Evolutionary conservation across 768 basidiomycete genomes (phyloP), one percentile per base, ranked within the genome.

Genomic region (Clitopilus passeckerianus): DNA sequence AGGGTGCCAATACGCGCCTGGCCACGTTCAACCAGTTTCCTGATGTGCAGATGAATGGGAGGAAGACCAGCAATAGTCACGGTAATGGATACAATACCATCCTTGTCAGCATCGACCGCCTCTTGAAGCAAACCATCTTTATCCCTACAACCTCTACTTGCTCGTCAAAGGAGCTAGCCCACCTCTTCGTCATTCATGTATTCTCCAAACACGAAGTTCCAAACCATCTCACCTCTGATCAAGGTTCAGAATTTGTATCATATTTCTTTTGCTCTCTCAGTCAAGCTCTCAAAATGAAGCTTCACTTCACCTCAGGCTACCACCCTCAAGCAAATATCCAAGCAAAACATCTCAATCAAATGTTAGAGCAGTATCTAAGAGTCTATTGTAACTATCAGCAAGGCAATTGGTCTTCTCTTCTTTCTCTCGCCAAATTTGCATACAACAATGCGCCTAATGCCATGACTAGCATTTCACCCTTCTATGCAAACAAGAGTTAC

Each of bases 401-500:
- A 50, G 60, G 68, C 56, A 65, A 74, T 50, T 74, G 72, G 71
- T 59, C 65, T 0, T 20, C 61, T 1, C 62, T 65, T 1, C 60
- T 73, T 0, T 63, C 68, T 16, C 60, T 67, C 14, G 67, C 68
- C 0, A 68, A 74, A 52, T 74, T 73, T 56, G 62, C 70, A 4
- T 72, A 70, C 63, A 74, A 74, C 58, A 71, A 71, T 46, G 37
- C 70, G 6, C 59, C 65, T 0, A 63, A 62, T 41, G 57, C 68
- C 1, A 58, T 70, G 16, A 74, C 72, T 27, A 64, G 69, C 1
- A 53, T 71, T 16, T 66, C 71, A 6, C 73, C 71, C 0, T 73
- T 75, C 65, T 72, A 65, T 34, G 62, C 68, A 0, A 73, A 74
- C 58, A 67, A 72, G 50, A 69, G 73, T 12, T 73, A 70, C 34